Percentiles rank a stretch among this genome's conserved stretches.
Conservation (phyloP, 2,329 filamentous ascomycete genomes). For the Botrytis sinoallii region DNA sequence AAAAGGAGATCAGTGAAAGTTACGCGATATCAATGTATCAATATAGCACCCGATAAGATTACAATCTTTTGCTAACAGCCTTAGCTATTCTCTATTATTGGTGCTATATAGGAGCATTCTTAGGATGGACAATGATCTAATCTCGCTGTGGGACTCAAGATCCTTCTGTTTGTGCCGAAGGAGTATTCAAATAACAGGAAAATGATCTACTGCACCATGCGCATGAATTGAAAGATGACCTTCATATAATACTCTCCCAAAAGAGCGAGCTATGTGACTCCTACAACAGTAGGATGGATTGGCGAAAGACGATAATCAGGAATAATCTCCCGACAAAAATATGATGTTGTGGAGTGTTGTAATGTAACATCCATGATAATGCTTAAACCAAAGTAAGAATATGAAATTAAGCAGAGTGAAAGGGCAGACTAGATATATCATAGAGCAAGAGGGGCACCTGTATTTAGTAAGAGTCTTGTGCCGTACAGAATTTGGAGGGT, state of each 20-base stretch:
- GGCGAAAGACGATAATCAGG: neutral
- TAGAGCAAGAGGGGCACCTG: neutral
- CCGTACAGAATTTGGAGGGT: neutral
- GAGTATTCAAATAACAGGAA: too few species aligned
- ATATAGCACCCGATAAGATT: too few species aligned
- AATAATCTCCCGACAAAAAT: neutral
- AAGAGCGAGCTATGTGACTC: neutral
- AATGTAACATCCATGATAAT: neutral
- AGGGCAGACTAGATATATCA: neutral
- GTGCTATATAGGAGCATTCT: too few species aligned
- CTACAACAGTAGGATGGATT: neutral
- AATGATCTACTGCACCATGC: too few species aligned
- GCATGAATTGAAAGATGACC: neutral
- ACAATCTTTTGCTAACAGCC: too few species aligned
- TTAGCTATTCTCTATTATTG: too few species aligned
- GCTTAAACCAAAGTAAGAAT: neutral
- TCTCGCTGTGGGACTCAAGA: too few species aligned
- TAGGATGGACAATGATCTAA: too few species aligned
- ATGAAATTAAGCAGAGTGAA: neutral
- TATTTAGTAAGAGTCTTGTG: neutral
- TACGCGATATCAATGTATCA: too few species aligned
- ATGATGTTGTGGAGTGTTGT: neutral
- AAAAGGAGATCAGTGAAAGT: too few species aligned
- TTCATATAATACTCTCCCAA: neutral
- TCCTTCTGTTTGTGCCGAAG: too few species aligned